A percentile compares a stretch with the other conserved stretches of the same genome.
phyloP scores from a whole-genome alignment of 2,329 filamentous ascomycete genomes.

The Ascomycota sp. region DNA sequence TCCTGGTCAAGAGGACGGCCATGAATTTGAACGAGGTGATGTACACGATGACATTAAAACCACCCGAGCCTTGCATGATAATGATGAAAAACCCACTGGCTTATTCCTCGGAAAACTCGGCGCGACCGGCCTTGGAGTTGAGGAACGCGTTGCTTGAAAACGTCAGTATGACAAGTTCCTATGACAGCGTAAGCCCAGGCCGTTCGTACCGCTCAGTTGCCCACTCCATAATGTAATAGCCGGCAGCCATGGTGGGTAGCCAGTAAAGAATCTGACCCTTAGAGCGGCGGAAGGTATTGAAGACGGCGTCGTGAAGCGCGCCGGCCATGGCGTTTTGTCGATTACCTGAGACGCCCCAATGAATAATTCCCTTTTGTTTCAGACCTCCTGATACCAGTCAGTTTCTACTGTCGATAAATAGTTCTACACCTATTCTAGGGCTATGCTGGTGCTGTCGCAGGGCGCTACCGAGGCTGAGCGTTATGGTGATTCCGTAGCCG shows the following conservation, averaged over 20 bases:
- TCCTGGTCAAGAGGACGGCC: conserved; percentile 13
- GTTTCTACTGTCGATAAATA: background rate
- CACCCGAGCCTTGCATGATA: conserved; percentile 10
- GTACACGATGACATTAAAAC: conserved; percentile 15
- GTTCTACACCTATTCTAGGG: no score
- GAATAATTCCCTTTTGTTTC: conserved; percentile 43
- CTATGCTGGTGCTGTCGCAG: no score
- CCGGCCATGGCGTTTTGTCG: conserved; percentile 75
- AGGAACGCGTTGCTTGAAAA: conserved; percentile 51
- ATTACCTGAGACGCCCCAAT: conserved; percentile 68
- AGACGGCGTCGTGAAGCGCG: conserved; percentile 60
- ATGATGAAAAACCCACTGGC: conserved; percentile 6
- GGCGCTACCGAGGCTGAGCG: no score
- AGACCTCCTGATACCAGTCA: conserved; percentile 23
- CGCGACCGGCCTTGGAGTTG: conserved; percentile 58
- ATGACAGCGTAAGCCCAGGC: background rate
- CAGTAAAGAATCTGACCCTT: conserved; percentile 77
- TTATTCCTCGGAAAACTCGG: conserved; percentile 26
- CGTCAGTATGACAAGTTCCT: background rate
- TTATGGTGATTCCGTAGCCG: no score
- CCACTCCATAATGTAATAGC: conserved; percentile 77
- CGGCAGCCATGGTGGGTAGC: conserved; percentile 55
- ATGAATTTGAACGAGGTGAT: conserved; percentile 9
- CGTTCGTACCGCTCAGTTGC: conserved; percentile 62
- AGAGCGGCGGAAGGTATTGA: conserved; percentile 86